phyloP scores from a whole-genome alignment of 768 basidiomycete genomes.

The Panaeolus cyanescens region DNA sequence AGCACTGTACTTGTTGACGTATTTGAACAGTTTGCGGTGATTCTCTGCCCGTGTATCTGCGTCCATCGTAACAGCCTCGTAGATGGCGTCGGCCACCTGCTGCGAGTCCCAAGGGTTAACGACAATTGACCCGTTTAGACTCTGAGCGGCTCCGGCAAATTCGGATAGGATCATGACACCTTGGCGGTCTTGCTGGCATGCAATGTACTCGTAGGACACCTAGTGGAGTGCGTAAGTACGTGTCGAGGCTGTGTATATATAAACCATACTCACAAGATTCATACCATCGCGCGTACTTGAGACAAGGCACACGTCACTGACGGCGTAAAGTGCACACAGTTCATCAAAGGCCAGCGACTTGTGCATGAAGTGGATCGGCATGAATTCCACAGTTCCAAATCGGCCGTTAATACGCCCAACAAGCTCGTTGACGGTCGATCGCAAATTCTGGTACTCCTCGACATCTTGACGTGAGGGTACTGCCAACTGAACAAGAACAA shows the following conservation, averaged over 20 bases:
- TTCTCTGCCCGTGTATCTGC: constrained; percentile 84
- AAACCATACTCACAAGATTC: constrained; percentile 80
- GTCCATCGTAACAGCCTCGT: constrained; percentile 91
- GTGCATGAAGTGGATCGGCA: constrained; percentile 99
- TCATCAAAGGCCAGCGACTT: constrained; percentile 92
- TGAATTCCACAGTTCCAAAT: constrained; percentile 98
- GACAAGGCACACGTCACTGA: constrained; percentile 95
- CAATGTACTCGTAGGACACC: constrained; percentile 99
- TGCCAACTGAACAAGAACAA: constrained; percentile 95
- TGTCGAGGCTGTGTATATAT: constrained; percentile 12
- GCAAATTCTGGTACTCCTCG: constrained; percentile 98
- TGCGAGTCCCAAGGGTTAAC: constrained; percentile 99
- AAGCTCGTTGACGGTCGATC: constrained; percentile 94
- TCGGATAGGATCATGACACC: constrained; percentile 98
- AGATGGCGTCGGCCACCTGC: constrained; percentile 96
- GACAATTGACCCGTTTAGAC: constrained; percentile 92
- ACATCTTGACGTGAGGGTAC: constrained; percentile 98
- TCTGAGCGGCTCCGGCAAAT: constrained; percentile 97
- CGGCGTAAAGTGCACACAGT: constrained; percentile 94
- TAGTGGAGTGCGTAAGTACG: constrained; percentile 37
- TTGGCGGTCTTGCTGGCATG: constrained; percentile 89
- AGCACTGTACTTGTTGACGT: constrained; percentile 93
- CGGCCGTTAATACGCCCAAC: constrained; percentile 98
- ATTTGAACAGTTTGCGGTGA: constrained; percentile 94
- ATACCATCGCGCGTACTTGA: constrained; percentile 96